Percentiles rank a stretch among this genome's conserved stretches.
Conservation (phyloP, 2,329 filamentous ascomycete genomes). For the Trichoderma hamatum region DNA sequence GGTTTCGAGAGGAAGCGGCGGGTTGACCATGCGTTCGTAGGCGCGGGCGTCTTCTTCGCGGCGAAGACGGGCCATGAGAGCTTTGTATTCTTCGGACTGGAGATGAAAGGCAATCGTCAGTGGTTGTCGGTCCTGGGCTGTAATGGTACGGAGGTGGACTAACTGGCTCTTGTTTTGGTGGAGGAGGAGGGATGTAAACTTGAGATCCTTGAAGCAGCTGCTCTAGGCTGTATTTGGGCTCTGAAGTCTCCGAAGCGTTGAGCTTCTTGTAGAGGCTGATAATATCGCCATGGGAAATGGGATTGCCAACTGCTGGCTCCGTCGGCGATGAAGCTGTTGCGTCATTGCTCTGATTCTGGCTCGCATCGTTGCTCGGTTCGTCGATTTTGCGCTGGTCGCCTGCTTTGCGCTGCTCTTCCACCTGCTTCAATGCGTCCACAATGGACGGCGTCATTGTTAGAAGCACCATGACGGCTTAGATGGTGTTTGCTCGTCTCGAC, state of each 20-base stretch:
- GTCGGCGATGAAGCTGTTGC: constrained; percentile 53
- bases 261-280: constrained; percentile 62
- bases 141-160: constrained; percentile 35
- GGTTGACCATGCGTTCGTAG: constrained; percentile 80
- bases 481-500: not conserved
- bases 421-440: constrained; percentile 59
- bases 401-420: constrained; percentile 29
- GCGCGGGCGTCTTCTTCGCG: constrained; percentile 78
- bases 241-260: constrained; percentile 38
- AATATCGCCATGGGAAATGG: constrained; percentile 72
- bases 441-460: constrained; percentile 75
- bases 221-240: constrained; percentile 60
- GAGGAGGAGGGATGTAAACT: constrained; percentile 78
- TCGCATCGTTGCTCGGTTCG: constrained; percentile 30
- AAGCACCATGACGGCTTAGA: constrained; percentile 62
- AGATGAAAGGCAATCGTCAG: not conserved
- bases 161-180: constrained; percentile 77
- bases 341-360: constrained; percentile 16
- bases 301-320: constrained; percentile 60
- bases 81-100: constrained; percentile 80
- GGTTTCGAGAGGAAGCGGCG: constrained; percentile 56
- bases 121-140: not conserved
- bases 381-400: constrained; percentile 24
- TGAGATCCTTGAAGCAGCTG: constrained; percentile 69
- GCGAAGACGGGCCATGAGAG: constrained; percentile 82